Conservation (phyloP, 2,329 filamentous ascomycete species). For the Colletotrichum nymphaeae region DNA sequence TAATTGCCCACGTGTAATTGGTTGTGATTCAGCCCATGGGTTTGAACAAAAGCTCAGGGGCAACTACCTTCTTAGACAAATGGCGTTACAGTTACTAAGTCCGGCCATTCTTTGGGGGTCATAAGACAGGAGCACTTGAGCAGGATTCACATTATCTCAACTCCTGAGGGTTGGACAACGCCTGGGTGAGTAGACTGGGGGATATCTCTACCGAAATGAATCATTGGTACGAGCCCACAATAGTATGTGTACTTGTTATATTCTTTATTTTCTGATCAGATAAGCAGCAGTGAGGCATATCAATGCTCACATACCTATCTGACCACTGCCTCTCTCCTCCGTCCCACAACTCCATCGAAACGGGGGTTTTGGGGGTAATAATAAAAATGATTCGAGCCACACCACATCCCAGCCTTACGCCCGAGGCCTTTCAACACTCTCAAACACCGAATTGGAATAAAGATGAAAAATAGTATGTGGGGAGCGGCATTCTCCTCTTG, state of each 20-base stretch:
- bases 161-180: too few relatives aligned
- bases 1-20: too few relatives aligned
- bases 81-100: too few relatives aligned
- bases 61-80: too few relatives aligned
- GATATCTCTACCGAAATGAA: too few relatives aligned
- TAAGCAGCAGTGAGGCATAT: not conserved
- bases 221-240: not conserved
- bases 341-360: not conserved
- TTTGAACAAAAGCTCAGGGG: too few relatives aligned
- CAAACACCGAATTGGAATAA: slow-evolving; percentile 22
- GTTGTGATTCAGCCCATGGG: too few relatives aligned
- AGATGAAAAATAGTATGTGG: not conserved
- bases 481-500: not conserved
- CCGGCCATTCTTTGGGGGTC: too few relatives aligned
- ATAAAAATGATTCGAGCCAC: not conserved
- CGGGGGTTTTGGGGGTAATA: not conserved
- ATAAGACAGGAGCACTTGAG: too few relatives aligned
- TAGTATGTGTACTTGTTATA: not conserved
- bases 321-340: not conserved
- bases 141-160: too few relatives aligned
- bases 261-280: not conserved
- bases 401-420: not conserved
- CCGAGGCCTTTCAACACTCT: not conserved
- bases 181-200: too few relatives aligned
- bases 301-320: not conserved